phyloP scores from a whole-genome alignment of 1,284 basidiomycete species.

The Ustilago xerochloae region DNA sequence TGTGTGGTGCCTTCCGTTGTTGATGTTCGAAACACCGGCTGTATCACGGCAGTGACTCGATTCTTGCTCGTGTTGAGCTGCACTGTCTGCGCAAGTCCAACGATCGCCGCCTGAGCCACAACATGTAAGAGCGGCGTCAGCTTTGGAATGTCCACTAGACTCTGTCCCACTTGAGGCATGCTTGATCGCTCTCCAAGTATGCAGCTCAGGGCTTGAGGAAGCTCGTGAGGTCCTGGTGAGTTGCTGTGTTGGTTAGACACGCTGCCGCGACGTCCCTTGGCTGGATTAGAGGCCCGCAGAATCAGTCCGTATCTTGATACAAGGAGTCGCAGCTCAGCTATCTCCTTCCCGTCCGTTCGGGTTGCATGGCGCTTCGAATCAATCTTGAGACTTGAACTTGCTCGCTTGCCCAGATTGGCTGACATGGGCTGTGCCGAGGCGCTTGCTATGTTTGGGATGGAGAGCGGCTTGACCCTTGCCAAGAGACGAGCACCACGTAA shows the following conservation, averaged over 20 bases:
- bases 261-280: too few relatives aligned
- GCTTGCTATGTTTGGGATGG: background rate
- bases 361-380: background rate
- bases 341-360: too few relatives aligned
- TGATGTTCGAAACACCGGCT: constrained; percentile 16
- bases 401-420: background rate
- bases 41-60: constrained; percentile 13
- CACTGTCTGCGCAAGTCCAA: constrained; percentile 21
- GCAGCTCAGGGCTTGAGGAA: background rate
- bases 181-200: constrained; percentile 6
- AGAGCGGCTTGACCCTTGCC: background rate
- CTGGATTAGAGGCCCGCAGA: constrained; percentile 1
- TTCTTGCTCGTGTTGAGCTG: background rate
- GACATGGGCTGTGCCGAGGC: background rate
- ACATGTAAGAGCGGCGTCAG: constrained; percentile 27
- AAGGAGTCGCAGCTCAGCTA: constrained; percentile 14
- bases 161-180: constrained; percentile 12
- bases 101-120: constrained; percentile 24
- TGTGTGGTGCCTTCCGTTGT: background rate
- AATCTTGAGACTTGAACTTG: background rate
- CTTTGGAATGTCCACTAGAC: constrained; percentile 18
- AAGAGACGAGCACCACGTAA: constrained; percentile 1
- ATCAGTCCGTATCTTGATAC: constrained; percentile 32
- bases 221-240: background rate
- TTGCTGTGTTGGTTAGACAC: background rate